A percentile compares a stretch with the other conserved stretches of the same genome.
phyloP scores from a whole-genome alignment of 1,139 yeast species.

The Blastobotrys proliferans region DNA sequence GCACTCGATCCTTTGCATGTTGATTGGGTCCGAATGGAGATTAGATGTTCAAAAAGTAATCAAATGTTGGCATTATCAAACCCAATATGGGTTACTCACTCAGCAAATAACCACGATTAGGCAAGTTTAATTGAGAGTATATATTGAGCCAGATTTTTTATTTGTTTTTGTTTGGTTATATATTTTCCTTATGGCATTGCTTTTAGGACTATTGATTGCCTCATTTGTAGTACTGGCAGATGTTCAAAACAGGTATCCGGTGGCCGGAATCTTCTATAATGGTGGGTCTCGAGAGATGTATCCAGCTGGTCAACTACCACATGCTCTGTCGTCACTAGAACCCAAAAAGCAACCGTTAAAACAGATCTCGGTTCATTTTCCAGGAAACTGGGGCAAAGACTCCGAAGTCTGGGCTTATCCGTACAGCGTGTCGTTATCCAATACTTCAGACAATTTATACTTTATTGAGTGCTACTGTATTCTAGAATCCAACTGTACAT shows the following conservation, averaged over 20 bases:
- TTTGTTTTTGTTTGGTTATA: not conserved
- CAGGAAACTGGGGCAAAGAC: conserved; percentile 25
- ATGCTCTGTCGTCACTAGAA: conserved; percentile 1
- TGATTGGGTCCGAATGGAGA: conserved; percentile 4
- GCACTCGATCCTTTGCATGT: conserved; percentile 4
- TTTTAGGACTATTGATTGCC: not conserved
- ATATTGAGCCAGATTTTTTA: not conserved
- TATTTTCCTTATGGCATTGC: not conserved
- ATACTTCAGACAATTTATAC: conserved; percentile 18
- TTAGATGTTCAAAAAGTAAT: not conserved
- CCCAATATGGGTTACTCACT: too few relatives aligned
- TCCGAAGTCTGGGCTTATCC: conserved; percentile 19
- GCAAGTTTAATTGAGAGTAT: too few relatives aligned
- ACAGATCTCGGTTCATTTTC: conserved; percentile 14
- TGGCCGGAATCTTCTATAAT: not conserved
- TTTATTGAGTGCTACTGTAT: conserved; percentile 24
- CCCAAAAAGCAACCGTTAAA: conserved; percentile 1
- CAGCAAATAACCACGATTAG: too few relatives aligned
- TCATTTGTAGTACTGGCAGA: not conserved
- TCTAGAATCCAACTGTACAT: conserved; percentile 22
- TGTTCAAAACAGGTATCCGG: not conserved
- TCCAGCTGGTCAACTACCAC: conserved; percentile 8
- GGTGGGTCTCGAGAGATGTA: conserved; percentile 4
- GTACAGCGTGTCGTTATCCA: conserved; percentile 14
- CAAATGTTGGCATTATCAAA: conserved; percentile 10